A percentile compares a stretch with the other conserved stretches of the same genome.
Conservation (phyloP, 2,329 filamentous ascomycete genomes). For the Hypoxylon sp. region DNA sequence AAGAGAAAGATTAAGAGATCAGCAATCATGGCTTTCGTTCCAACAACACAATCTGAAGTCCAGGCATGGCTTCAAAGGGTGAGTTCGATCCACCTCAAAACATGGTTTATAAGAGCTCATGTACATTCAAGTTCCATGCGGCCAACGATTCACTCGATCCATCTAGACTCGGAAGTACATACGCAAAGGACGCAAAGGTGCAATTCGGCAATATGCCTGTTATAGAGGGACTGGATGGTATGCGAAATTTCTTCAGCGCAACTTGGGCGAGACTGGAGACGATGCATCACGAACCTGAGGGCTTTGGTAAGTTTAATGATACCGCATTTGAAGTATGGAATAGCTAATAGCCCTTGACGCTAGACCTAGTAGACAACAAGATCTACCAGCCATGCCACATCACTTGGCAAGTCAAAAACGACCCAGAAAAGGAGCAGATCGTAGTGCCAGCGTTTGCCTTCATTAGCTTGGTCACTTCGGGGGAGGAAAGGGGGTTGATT, state of each 20-base stretch:
- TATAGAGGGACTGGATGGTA: constrained; percentile 35
- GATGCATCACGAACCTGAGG: constrained; percentile 42
- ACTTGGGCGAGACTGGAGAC: constrained; percentile 36
- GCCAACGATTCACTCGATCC: constrained; percentile 39
- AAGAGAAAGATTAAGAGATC: constrained; percentile 5
- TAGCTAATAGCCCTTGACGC: not conserved
- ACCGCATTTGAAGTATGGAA: not conserved
- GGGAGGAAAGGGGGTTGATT: constrained; percentile 34
- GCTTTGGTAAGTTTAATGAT: constrained; percentile 30
- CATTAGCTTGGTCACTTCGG: constrained; percentile 33
- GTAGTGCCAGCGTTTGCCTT: constrained; percentile 38
- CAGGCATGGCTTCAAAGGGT: constrained; percentile 39
- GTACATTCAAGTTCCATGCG: constrained; percentile 33
- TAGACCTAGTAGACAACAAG: constrained; percentile 41
- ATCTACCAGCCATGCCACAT: constrained; percentile 44
- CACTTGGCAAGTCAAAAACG: constrained; percentile 42
- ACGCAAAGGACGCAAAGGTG: constrained; percentile 35
- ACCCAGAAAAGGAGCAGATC: constrained; percentile 41
- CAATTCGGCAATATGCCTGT: constrained; percentile 43
- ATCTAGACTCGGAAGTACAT: constrained; percentile 33
- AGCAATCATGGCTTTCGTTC: constrained; percentile 42
- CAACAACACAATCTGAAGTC: constrained; percentile 36
- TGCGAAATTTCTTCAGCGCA: constrained; percentile 28
- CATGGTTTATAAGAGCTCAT: constrained; percentile 5
- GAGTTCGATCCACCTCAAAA: constrained; percentile 1